Conservation (phyloP, 345 rosid species). For the Physaria fendleri region DNA sequence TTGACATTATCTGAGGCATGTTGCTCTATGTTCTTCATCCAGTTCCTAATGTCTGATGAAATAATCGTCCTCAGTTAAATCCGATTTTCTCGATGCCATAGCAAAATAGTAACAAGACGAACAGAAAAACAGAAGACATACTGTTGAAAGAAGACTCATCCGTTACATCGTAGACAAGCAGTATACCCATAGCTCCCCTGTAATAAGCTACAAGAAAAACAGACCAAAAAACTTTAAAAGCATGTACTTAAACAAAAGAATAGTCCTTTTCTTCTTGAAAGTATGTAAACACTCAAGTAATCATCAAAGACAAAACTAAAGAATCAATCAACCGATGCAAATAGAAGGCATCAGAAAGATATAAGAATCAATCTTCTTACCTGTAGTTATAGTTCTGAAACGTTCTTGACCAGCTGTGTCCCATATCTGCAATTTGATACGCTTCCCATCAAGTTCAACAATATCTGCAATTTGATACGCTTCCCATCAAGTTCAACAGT, state of each 20-base stretch:
- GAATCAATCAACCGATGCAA: neutral
- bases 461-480: slow-evolving; percentile 70
- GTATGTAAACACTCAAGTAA: neutral
- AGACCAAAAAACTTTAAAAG: neutral
- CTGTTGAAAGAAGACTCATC: slow-evolving; percentile 94
- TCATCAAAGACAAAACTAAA: neutral
- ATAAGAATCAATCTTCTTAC: slow-evolving; percentile 11
- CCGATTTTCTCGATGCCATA: neutral
- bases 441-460: slow-evolving; percentile 66
- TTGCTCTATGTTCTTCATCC: slow-evolving; percentile 98
- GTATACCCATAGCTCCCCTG: slow-evolving; percentile 95
- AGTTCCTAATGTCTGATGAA: slow-evolving; percentile 77
- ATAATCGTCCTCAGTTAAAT: slow-evolving; percentile 1
- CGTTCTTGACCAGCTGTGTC: slow-evolving; percentile 92
- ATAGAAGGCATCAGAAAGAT: too few species aligned
- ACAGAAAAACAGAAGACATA: slow-evolving; percentile 26
- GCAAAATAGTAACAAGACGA: neutral
- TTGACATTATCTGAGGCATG: slow-evolving; percentile 97
- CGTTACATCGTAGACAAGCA: slow-evolving; percentile 89
- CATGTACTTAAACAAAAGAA: neutral
- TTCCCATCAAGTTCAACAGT: slow-evolving; percentile 69
- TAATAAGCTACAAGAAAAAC: slow-evolving; percentile 56
- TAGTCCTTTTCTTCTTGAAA: neutral
- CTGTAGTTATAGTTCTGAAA: slow-evolving; percentile 76
- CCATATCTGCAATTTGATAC: slow-evolving; percentile 79